A percentile compares a stretch with the other conserved stretches of the same genome.
Conservation (phyloP, 176 grass and related monocot genomes). For the Eleusine coracana region DNA sequence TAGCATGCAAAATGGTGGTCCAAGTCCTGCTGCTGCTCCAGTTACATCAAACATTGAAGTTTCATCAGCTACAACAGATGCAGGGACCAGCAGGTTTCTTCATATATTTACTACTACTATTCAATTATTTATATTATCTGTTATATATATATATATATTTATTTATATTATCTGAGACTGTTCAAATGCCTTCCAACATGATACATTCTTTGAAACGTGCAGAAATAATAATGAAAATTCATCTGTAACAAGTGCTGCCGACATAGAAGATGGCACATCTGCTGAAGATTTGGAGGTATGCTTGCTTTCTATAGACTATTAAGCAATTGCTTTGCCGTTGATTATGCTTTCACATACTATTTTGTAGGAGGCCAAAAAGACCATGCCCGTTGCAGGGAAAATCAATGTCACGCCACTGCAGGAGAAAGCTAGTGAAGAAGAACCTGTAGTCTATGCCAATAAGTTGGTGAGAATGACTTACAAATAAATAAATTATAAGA, state of each 20-base stretch:
- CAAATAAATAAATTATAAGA: conserved; percentile 32
- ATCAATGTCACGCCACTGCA: conserved; percentile 67
- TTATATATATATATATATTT: neutral
- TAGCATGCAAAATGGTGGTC: conserved; percentile 44
- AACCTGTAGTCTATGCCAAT: conserved; percentile 75
- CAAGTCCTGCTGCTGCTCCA: conserved; percentile 35
- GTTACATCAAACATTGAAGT: conserved; percentile 32
- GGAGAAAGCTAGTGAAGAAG: conserved; percentile 84
- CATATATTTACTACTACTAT: neutral
- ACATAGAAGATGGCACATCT: conserved; percentile 59
- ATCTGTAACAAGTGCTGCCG: conserved; percentile 29
- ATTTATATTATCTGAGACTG: neutral
- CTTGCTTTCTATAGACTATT: conserved; percentile 1
- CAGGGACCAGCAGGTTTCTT: conserved; percentile 45
- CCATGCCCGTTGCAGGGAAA: conserved; percentile 66
- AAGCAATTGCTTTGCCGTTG: conserved; percentile 2
- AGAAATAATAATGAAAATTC: conserved; percentile 60
- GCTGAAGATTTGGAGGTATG: conserved; percentile 86
- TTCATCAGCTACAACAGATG: conserved; percentile 43
- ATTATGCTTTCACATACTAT: conserved; percentile 18
- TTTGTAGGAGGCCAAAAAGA: conserved; percentile 77
- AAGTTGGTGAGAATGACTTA: conserved; percentile 68
- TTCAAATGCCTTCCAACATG: neutral
- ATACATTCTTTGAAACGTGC: conserved; percentile 33
- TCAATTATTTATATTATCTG: conserved; percentile 15